Evolutionary conservation across 352 stramenopile genomes (phyloP).

Genomic region (Phytopythium montanum): DNA sequence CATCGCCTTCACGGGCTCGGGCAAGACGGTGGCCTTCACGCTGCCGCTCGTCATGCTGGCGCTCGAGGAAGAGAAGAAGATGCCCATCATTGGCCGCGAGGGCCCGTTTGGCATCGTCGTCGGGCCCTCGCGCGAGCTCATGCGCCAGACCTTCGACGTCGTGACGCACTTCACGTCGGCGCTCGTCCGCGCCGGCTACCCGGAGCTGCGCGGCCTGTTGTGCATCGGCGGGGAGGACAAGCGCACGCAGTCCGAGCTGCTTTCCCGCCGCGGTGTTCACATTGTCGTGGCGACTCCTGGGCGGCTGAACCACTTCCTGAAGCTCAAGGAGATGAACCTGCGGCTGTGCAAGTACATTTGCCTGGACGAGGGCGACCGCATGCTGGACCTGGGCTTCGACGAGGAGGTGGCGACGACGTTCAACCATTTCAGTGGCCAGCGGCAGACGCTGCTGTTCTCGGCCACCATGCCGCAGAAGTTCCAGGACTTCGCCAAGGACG

Average conservation of each 20-base stretch:
- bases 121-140: slow-evolving; percentile 96
- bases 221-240: slow-evolving; percentile 96
- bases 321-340: slow-evolving; percentile 93
- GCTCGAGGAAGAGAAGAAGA: slow-evolving; percentile 95
- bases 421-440: slow-evolving; percentile 96
- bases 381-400: slow-evolving; percentile 96
- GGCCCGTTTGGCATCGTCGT: slow-evolving; percentile 97
- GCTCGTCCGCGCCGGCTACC: slow-evolving; percentile 66
- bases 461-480: slow-evolving; percentile 99
- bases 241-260: slow-evolving; percentile 87
- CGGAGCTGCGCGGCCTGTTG: slow-evolving; percentile 89
- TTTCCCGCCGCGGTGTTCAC: slow-evolving; percentile 90
- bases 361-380: slow-evolving; percentile 98
- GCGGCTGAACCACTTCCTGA: slow-evolving; percentile 96
- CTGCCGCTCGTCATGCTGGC: slow-evolving; percentile 96
- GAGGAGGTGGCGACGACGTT: slow-evolving; percentile 96
- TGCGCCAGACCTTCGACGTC: slow-evolving; percentile 97
- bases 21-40: slow-evolving; percentile 99
- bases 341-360: slow-evolving; percentile 97
- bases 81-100: slow-evolving; percentile 92
- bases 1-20: slow-evolving; percentile 98
- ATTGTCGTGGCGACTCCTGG: slow-evolving; percentile 97
- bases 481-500: slow-evolving; percentile 97
- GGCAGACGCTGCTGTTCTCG: slow-evolving; percentile 98
- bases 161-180: slow-evolving; percentile 91